Evolutionary conservation across 2,329 filamentous ascomycete genomes (phyloP).

Genomic region (Aspergillus tanneri): DNA sequence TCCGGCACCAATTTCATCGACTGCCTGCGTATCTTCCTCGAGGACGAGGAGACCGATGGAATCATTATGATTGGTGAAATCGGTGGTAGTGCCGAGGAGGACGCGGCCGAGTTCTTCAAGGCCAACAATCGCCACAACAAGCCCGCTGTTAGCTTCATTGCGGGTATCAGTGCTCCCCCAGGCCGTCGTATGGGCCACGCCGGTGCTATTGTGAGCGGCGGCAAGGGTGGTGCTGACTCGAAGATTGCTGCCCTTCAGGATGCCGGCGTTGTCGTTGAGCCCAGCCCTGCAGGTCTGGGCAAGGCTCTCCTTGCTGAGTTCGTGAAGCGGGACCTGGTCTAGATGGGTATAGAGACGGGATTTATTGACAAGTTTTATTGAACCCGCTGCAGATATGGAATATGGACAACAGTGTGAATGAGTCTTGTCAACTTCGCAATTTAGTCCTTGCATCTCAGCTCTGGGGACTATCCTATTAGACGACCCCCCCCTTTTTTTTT

Average conservation of each 20-base stretch:
- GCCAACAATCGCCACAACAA: slow-evolving; percentile 89
- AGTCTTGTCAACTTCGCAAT: too few species aligned
- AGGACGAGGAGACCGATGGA: slow-evolving; percentile 94
- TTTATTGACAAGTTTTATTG: too few species aligned
- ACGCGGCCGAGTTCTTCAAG: slow-evolving; percentile 94
- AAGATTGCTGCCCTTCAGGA: slow-evolving; percentile 94
- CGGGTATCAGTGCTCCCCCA: slow-evolving; percentile 94
- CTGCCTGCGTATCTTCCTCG: slow-evolving; percentile 93
- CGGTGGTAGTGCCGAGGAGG: slow-evolving; percentile 94
- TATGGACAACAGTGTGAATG: too few species aligned
- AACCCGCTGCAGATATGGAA: too few species aligned
- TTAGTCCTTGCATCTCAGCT: too few species aligned
- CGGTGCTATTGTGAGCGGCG: slow-evolving; percentile 94
- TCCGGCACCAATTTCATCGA: slow-evolving; percentile 99
- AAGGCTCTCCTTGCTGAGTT: slow-evolving; percentile 95
- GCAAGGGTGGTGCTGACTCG: slow-evolving; percentile 95
- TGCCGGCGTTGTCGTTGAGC: slow-evolving; percentile 94
- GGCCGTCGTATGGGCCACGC: slow-evolving; percentile 98
- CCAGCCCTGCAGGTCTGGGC: slow-evolving; percentile 85
- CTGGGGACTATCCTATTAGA: slow-evolving; percentile 6
- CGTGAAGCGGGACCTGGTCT: slow-evolving; percentile 92
- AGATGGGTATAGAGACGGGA: slow-evolving; percentile 38
- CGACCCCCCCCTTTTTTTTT: slow-evolving; percentile 19
- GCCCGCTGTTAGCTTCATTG: slow-evolving; percentile 97
- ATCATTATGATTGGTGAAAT: slow-evolving; percentile 99